Evolutionary conservation across 176 grass and related monocot genomes (phyloP), one percentile per base, ranked within the genome.

Genomic region (Carex cristatella): DNA sequence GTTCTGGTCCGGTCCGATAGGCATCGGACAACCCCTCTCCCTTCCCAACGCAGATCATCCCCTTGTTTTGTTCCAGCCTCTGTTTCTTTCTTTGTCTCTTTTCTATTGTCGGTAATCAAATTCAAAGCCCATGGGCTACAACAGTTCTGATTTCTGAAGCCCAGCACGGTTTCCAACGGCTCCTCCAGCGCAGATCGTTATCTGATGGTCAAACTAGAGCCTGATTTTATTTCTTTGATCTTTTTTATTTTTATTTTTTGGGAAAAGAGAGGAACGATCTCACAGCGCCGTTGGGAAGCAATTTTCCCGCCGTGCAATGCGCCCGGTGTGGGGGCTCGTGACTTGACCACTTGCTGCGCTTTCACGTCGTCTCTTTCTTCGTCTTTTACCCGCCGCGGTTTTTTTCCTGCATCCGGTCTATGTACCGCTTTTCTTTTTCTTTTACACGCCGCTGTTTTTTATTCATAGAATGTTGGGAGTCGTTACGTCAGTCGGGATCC

Each of bases 301-400:
- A 32, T 18, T 53, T 78, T 57, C 27, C n/a, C 73, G 73, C 49
- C 73, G 49, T 6, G 28, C 11, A 57, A 57, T 78, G 28, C 51
- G 74, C 68, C 38, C 53, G 46, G 13, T 28, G 74, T 79, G 53
- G 74, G 49, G 54, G 53, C 74, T 79, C 30, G 74, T 79, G 74
- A 79, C 51, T 76, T 76, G 48, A 76, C 23, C 27, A 48, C 12
- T 49, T 30, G 18, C 48, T 78, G 53, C 74, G 53, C 73, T 56
- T 53, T 16, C 51, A 33, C 49, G 12, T 78, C 73, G 73, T 58
- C 74, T 79, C 53, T 79, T 35, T 1, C 74, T 79, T 78, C 73
- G 73, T 78, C 73, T 15, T 32, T 53, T 31, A 14, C 27, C 55
- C 73, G 49, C 28, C 27, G 73, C 23, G 1, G 23, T 78, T 78